A percentile compares a stretch with the other conserved stretches of the same genome.
These are phyloP conservation scores for Kockiozyma suomiensis DNA, from an alignment of 805 yeast species.

Conservation along the genomic window DNA sequence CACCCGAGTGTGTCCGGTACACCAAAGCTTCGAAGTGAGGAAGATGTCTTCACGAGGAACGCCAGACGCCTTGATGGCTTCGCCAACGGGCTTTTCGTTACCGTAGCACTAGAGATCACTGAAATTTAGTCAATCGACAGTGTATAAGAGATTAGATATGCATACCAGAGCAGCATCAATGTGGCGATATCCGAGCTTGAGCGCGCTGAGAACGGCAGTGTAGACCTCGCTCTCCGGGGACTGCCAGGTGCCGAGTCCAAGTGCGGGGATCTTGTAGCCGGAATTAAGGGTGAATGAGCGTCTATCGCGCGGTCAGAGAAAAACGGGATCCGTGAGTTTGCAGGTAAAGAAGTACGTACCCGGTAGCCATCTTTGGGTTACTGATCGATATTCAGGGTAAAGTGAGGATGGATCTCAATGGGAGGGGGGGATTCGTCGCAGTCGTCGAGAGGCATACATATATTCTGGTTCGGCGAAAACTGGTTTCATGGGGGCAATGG, in stretches of 20 bases:
- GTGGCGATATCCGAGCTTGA: slow-evolving; percentile 68
- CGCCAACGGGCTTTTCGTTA: slow-evolving; percentile 68
- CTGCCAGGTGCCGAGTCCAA: slow-evolving; percentile 80
- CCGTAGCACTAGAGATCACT: slow-evolving; percentile 55
- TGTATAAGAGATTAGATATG: too few relatives aligned
- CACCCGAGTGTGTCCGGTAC: slow-evolving; percentile 46
- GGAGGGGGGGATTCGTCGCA: too few relatives aligned
- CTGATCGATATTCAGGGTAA: too few relatives aligned
- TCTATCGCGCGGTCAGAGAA: slow-evolving; percentile 17
- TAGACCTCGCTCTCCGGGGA: slow-evolving; percentile 55
- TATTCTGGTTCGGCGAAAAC: too few relatives aligned
- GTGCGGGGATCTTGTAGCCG: slow-evolving; percentile 63
- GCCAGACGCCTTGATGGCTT: slow-evolving; percentile 46
- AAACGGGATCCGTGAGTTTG: too few relatives aligned
- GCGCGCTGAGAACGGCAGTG: slow-evolving; percentile 55
- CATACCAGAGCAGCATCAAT: slow-evolving; percentile 67
- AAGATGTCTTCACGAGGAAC: slow-evolving; percentile 53
- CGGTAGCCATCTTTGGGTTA: slow-evolving; percentile 2
- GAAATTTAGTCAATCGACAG: too few relatives aligned
- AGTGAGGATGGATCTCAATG: too few relatives aligned
- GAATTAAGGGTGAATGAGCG: slow-evolving; percentile 51
- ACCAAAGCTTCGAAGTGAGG: slow-evolving; percentile 49
- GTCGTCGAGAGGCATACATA: too few relatives aligned
- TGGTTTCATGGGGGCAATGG: not conserved
- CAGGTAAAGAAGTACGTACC: not conserved